phyloP scores from a whole-genome alignment of 371 early-diverging fungal species.

The Funneliformis caledonium region DNA sequence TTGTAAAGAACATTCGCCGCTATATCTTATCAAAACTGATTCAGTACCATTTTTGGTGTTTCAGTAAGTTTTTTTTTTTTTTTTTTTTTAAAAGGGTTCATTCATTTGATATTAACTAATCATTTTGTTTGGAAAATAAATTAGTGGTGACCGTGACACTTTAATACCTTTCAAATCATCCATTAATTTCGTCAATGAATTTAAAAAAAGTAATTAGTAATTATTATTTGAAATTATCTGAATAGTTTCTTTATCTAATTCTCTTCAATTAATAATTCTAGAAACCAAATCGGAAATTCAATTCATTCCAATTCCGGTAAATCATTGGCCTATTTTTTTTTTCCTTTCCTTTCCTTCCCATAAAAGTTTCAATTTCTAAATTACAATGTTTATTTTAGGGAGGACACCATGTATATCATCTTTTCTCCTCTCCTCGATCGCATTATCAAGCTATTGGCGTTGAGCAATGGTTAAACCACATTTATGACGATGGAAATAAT shows the following conservation, averaged over 20 bases:
- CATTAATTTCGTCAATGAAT: slow-evolving; percentile 47
- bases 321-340: neutral
- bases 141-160: slow-evolving; percentile 45
- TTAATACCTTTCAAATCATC: slow-evolving; percentile 41
- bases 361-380: neutral
- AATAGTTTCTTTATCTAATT: neutral
- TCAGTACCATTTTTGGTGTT: slow-evolving; percentile 47
- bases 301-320: slow-evolving; percentile 17
- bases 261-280: neutral
- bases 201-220: slow-evolving; percentile 32
- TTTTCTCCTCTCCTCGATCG: slow-evolving; percentile 45
- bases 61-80: slow-evolving; percentile 36
- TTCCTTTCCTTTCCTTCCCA: neutral
- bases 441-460: slow-evolving; percentile 46
- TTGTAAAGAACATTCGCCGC: slow-evolving; percentile 56
- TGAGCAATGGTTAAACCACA: slow-evolving; percentile 45
- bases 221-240: neutral
- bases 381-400: slow-evolving; percentile 43
- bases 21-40: slow-evolving; percentile 40
- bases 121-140: neutral
- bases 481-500: neutral
- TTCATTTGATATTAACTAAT: too few species aligned
- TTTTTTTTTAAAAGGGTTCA: neutral
- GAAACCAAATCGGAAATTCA: slow-evolving; percentile 19
- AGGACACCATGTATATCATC: slow-evolving; percentile 45